Evolutionary conservation across 164 flowering plant genomes (phyloP).

Genomic region (Paratinospora sagittata): DNA sequence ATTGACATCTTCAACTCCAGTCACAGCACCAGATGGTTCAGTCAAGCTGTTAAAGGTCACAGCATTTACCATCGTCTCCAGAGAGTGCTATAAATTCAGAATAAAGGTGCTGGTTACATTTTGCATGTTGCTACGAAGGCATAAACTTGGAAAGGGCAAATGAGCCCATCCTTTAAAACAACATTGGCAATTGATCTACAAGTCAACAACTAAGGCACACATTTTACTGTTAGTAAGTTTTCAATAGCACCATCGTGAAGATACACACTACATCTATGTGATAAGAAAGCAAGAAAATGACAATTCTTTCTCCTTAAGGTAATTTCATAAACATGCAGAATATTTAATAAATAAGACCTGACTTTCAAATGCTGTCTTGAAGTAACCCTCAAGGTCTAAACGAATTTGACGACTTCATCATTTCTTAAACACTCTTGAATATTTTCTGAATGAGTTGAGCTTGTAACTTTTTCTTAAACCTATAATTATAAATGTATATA

Average conservation of each 20-base stretch:
- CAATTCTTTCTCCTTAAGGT: not conserved
- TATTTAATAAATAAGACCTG: not conserved
- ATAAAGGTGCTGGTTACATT: not conserved
- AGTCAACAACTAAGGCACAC: not conserved
- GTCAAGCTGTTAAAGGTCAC: constrained; percentile 14
- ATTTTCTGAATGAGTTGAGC: too few species aligned
- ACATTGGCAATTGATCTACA: not conserved
- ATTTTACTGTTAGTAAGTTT: not conserved
- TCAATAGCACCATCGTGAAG: not conserved
- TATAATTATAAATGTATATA: too few species aligned
- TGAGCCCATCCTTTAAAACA: not conserved
- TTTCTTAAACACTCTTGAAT: too few species aligned
- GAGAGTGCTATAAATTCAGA: constrained; percentile 8
- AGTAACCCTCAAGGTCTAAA: not conserved
- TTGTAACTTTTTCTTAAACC: too few species aligned
- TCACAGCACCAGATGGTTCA: constrained; percentile 23
- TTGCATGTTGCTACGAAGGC: not conserved
- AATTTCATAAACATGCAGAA: not conserved
- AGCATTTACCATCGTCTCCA: constrained; percentile 24
- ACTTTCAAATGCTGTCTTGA: not conserved
- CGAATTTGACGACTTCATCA: not conserved
- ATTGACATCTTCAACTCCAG: constrained; percentile 26
- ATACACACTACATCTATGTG: not conserved
- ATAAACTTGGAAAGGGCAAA: not conserved
- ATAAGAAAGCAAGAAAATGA: not conserved